Percentiles rank a stretch among this genome's conserved stretches.
phyloP scores from a whole-genome alignment of 2,329 filamentous ascomycete genomes.

The Onygena corvina region DNA sequence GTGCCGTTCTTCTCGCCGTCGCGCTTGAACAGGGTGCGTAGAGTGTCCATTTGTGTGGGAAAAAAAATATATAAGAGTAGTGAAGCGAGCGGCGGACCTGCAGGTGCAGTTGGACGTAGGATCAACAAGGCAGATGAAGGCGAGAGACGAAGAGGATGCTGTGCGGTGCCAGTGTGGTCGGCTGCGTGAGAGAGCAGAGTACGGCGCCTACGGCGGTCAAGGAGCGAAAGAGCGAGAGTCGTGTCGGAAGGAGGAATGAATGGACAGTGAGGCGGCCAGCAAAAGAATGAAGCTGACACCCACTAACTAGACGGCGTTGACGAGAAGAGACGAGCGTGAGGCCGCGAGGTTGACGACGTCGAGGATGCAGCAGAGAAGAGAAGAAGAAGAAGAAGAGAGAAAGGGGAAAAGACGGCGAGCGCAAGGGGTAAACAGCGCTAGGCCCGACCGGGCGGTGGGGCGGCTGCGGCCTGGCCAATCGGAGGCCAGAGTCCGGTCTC shows the following conservation, averaged over 20 bases:
- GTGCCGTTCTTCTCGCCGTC: constrained; percentile 26
- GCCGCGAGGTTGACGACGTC: constrained; percentile 5
- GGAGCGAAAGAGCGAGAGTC: constrained; percentile 15
- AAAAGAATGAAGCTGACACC: constrained; percentile 53
- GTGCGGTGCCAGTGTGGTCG: background rate
- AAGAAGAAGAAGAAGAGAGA: constrained; percentile 14
- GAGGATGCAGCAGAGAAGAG: constrained; percentile 10
- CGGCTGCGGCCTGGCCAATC: background rate
- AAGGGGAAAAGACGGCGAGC: constrained; percentile 2
- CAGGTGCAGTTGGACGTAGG: background rate
- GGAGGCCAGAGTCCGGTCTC: background rate
- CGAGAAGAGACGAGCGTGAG: constrained; percentile 6
- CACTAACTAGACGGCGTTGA: constrained; percentile 25
- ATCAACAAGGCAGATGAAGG: background rate
- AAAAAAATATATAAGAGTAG: background rate
- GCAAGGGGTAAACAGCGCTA: constrained; percentile 1
- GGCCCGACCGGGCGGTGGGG: background rate
- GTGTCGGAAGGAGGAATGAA: constrained; percentile 29
- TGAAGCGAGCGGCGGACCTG: background rate
- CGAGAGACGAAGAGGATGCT: background rate
- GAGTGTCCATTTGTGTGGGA: constrained; percentile 27
- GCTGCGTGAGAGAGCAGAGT: background rate
- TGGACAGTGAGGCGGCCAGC: constrained; percentile 43
- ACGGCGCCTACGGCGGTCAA: constrained; percentile 11
- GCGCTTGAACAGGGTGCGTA: constrained; percentile 41